These are phyloP conservation scores for Macadamia integrifolia DNA, from an alignment of 164 flowering plant genomes.

Conservation along the genomic window DNA sequence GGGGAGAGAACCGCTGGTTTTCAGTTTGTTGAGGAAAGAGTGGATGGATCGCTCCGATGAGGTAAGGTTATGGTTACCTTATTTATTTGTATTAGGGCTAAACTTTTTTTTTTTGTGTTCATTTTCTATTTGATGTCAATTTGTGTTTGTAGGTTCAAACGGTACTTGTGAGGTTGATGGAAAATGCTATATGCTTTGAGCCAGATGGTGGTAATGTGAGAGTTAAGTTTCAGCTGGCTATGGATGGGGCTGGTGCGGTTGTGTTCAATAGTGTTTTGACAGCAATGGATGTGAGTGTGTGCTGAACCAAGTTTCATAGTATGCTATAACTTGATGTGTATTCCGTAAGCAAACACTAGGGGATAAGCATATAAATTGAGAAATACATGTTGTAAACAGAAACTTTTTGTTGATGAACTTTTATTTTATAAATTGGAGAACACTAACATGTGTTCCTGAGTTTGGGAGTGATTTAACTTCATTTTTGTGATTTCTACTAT, in stretches of 20 bases:
- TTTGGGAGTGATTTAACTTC: background rate
- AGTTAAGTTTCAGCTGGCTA: slow-evolving; percentile 30
- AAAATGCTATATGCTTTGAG: slow-evolving; percentile 54
- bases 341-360: background rate
- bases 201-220: slow-evolving; percentile 28
- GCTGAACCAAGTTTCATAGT: background rate
- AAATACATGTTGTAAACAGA: background rate
- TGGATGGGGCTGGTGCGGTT: slow-evolving; percentile 30
- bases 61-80: slow-evolving; percentile 25
- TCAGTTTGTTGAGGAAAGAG: slow-evolving; percentile 56
- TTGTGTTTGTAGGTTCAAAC: slow-evolving; percentile 61
- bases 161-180: slow-evolving; percentile 49
- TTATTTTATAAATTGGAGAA: too few relatives aligned
- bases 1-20: slow-evolving; percentile 53
- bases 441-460: too few relatives aligned
- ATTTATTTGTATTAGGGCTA: background rate
- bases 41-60: slow-evolving; percentile 77
- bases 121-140: slow-evolving; percentile 10
- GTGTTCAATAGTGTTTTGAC: slow-evolving; percentile 55
- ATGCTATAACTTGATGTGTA: background rate
- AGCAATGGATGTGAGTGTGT: slow-evolving; percentile 74
- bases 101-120: background rate
- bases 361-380: background rate
- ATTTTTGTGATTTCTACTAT: background rate
- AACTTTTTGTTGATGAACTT: too few relatives aligned